Conservation (phyloP, 78 protist genomes). For the Acrasis kona region DNA sequence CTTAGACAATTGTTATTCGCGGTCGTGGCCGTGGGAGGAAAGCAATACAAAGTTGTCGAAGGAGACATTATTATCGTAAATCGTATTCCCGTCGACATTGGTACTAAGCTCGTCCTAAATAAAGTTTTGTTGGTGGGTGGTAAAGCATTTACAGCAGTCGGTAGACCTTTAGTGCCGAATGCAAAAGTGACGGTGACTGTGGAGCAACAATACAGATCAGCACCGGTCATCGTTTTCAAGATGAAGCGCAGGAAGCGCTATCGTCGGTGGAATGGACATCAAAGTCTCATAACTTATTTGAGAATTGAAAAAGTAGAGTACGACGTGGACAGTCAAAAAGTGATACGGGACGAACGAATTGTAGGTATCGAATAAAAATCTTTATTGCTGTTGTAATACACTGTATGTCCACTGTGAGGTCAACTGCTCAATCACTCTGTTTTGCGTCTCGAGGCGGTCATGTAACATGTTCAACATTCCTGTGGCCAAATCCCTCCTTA, state of each 20-base stretch:
- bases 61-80: conserved; percentile 6
- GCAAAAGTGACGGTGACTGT: conserved; percentile 18
- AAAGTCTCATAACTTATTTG: background rate
- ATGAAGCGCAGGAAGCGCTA: background rate
- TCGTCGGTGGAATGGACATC: background rate
- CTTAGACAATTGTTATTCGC: no score
- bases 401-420: no score
- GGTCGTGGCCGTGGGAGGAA: background rate
- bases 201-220: conserved; percentile 22
- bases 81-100: conserved; percentile 17
- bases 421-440: no score
- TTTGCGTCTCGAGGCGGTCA: no score
- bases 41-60: conserved; percentile 3
- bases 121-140: conserved; percentile 28
- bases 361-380: no score
- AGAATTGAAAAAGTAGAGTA: background rate
- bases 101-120: background rate
- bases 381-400: no score
- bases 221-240: conserved; percentile 1
- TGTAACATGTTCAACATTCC: no score
- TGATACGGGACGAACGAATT: no score
- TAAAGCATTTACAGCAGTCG: conserved; percentile 11
- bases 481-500: no score
- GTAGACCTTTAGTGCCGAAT: conserved; percentile 24
- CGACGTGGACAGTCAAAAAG: no score